Evolutionary conservation across 352 stramenopile genomes (phyloP), one percentile per base, ranked within the genome.

Genomic region (Globisporangium recalcitrans): DNA sequence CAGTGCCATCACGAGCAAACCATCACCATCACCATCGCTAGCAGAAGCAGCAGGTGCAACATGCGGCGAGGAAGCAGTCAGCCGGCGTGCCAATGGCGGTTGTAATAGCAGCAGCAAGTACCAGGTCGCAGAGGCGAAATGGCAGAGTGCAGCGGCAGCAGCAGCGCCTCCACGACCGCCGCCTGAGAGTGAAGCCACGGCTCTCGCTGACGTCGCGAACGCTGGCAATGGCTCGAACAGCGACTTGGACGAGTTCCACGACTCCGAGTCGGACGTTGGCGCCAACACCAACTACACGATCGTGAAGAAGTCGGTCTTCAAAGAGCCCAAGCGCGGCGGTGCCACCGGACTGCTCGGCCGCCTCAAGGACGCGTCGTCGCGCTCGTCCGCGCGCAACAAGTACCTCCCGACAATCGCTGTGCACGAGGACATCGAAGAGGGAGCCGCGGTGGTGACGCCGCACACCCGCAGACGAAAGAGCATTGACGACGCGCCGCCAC

Each of bases 241-340:
- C 32, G 61, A 65, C 56, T 60, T 34, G 49, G 49, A 69, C 44
- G 63, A 69, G 63, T 69, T 58, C 31, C 56, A 69, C 40, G 63
- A 69, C 56, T 69, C 63, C 13, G 58, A 63, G 63, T 59, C 56
- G 21, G 63, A 69, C 32, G 48, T 36, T 14, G 21, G 13, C 19
- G 16, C 29, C 6, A 68, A 71, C 19, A 6, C 29, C 7, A 68
- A 71, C 21, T 75, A 75, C 36, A 60, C 71, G 16, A 46, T 90
- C 27, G 79, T 90, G 19, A 82, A 77, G 52, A 90, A 90, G 55
- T 88, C 81, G 52, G 80, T 88, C 21, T 88, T 81, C 72, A 88
- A 85, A 44, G 67, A 81, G 21, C 26, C 55, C 24, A 67, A 63
- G 34, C 42, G 32, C 14, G 19, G 27, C 9, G 72, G 72, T n/a